Evolutionary conservation across 1,284 basidiomycete species (phyloP).

Genomic region (Marasmius fiardii): DNA sequence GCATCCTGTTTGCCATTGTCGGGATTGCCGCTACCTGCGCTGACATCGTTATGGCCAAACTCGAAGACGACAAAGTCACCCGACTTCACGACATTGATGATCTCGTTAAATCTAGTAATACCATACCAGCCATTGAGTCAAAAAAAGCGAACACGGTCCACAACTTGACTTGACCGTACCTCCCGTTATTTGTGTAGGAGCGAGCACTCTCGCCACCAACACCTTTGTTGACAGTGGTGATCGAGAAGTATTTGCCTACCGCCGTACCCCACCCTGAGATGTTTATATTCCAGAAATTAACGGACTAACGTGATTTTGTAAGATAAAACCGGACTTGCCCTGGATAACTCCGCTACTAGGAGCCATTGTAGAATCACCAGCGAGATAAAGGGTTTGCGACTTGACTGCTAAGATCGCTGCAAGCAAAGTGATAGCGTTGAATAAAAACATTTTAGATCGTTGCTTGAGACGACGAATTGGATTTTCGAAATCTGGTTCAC

Average conservation of each 20-base stretch:
- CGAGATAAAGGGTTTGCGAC: slow-evolving; percentile 38
- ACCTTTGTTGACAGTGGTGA: slow-evolving; percentile 31
- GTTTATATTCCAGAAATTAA: neutral
- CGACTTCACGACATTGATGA: slow-evolving; percentile 19
- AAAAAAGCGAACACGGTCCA: too few relatives aligned
- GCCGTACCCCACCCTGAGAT: slow-evolving; percentile 31
- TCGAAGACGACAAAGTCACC: slow-evolving; percentile 35
- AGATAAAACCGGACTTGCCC: neutral
- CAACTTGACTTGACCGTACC: slow-evolving; percentile 5
- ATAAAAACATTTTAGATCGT: slow-evolving; percentile 10
- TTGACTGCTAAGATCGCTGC: slow-evolving; percentile 14
- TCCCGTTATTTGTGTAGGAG: slow-evolving; percentile 28
- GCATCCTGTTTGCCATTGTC: slow-evolving; percentile 25
- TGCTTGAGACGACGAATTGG: too few relatives aligned
- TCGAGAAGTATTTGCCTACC: slow-evolving; percentile 25
- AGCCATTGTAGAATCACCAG: slow-evolving; percentile 43
- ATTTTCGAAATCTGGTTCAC: too few relatives aligned
- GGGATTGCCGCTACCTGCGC: slow-evolving; percentile 14
- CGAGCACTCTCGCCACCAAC: slow-evolving; percentile 33
- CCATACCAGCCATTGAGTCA: neutral
- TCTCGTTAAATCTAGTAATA: slow-evolving; percentile 15
- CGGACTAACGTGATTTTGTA: neutral
- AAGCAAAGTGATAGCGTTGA: slow-evolving; percentile 3
- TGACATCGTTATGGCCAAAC: slow-evolving; percentile 36
- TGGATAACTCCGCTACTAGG: slow-evolving; percentile 16